Evolutionary conservation across 257 asterid genomes (phyloP).

Genomic region (Solanum clarkiae): DNA sequence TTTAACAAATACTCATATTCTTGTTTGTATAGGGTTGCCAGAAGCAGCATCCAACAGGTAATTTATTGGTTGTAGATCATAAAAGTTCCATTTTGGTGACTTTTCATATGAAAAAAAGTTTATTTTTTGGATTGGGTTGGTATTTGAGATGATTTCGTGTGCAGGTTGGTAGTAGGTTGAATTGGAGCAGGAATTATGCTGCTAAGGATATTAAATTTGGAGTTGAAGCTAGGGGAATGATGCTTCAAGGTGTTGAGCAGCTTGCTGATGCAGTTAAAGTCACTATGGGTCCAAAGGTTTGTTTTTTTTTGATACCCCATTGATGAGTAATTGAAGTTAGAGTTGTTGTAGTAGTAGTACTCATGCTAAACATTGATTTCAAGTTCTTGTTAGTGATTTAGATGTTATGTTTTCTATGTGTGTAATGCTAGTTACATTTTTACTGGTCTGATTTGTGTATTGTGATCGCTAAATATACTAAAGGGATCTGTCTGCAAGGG

Average conservation of each 20-base stretch:
- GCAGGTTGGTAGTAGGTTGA: slow-evolving; percentile 51
- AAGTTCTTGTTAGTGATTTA: not conserved
- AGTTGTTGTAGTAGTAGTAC: not conserved
- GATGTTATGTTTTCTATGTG: not conserved
- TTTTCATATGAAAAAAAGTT: not conserved
- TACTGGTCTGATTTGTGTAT: not conserved
- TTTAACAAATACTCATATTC: not conserved
- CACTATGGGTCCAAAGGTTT: slow-evolving; percentile 96
- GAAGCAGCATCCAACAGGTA: slow-evolving; percentile 56
- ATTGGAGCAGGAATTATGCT: slow-evolving; percentile 72
- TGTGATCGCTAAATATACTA: not conserved
- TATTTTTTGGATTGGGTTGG: not conserved
- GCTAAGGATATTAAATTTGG: slow-evolving; percentile 90
- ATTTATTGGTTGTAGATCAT: not conserved
- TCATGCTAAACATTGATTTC: not conserved
- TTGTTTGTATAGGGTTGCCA: slow-evolving; percentile 39
- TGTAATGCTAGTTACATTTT: not conserved
- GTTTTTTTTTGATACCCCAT: not conserved
- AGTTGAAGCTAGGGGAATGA: slow-evolving; percentile 76
- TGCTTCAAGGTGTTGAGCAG: slow-evolving; percentile 94
- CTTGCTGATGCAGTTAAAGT: slow-evolving; percentile 91
- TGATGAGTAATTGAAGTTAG: not conserved
- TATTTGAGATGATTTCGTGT: not conserved
- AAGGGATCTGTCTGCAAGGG: not conserved
- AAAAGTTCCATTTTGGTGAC: not conserved